Evolutionary conservation across 2,329 filamentous ascomycete genomes (phyloP).

Genomic region (Grosmannia huntii): DNA sequence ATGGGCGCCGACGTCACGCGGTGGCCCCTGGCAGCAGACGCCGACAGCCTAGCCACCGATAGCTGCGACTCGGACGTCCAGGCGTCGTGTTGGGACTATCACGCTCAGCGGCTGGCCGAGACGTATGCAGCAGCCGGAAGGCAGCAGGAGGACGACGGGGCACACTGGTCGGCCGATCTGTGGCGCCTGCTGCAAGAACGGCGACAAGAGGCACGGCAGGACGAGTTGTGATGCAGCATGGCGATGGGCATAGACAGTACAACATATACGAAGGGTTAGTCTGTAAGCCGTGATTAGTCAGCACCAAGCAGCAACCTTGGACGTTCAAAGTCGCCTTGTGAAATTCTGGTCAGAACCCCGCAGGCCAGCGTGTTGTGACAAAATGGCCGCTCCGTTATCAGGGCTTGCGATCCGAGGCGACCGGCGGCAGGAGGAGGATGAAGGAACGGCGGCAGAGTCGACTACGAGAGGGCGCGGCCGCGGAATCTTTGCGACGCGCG

Average conservation of each 20-base stretch:
- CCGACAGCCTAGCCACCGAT: conserved; percentile 12
- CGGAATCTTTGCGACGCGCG: conserved; percentile 28
- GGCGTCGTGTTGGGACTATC: conserved; percentile 43
- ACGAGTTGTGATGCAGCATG: conserved; percentile 4
- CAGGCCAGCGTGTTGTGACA: background rate
- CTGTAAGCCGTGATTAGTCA: background rate
- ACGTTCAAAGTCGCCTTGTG: no score
- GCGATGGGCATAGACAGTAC: background rate
- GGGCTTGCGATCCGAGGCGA: conserved; percentile 11
- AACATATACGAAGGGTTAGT: background rate
- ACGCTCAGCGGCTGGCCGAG: conserved; percentile 27
- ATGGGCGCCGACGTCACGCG: conserved; percentile 46
- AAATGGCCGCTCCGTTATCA: background rate
- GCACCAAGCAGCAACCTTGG: background rate
- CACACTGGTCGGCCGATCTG: conserved; percentile 10
- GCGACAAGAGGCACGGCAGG: conserved; percentile 2
- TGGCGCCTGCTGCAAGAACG: conserved; percentile 7
- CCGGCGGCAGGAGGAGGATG: background rate
- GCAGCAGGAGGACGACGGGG: background rate
- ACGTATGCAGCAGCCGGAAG: conserved; percentile 18
- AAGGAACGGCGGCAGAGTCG: background rate
- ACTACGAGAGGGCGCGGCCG: conserved; percentile 18
- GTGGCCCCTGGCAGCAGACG: conserved; percentile 31
- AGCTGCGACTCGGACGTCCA: conserved; percentile 11
- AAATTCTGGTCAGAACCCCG: no score